Evolutionary conservation across 2,329 filamentous ascomycete species (phyloP), one percentile per base, ranked within the genome.

Genomic region (Exophiala calicioides): DNA sequence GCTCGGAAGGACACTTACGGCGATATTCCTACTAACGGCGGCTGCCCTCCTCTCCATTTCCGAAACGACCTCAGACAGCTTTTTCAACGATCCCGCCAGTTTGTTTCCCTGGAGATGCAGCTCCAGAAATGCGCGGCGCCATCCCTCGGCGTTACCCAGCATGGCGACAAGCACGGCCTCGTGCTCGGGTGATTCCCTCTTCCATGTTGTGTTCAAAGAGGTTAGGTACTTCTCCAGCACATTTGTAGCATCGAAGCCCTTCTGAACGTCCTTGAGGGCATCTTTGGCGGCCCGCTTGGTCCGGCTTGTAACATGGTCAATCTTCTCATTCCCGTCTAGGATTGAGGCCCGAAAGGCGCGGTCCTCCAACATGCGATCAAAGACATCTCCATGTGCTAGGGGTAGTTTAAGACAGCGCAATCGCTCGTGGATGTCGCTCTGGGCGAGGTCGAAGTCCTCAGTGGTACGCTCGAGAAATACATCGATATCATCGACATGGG

Each of bases 401-500:
- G 91, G 90, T 30, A 95, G 71, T 62, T 85, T 86, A 42, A 97
- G 73, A 63, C 86, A 86, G 49, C 86, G 83, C 52, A 94, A 83
- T 18, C 91, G 82, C 53, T 88, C 86, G 44, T 80, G 79, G 54
- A 97, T 82, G 64, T 97, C 93, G 50, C 81, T 75, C 33, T 84
- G 79, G 3, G 90, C 88, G 41, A 90, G 73, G 34, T 86, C 79
- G 40, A 96, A 82, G 64, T 96, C 91, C 59, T 95, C 90, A 32
- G 88, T 81, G 1, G 88, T 86, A 13, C 86, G 82, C 65, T 95
- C 88, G 24, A 97, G 73, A 61, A 95, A 96, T 60, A 86, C 84
- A 67, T 97, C 93, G 21, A 97, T 81, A 66, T 97, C 91, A 62
- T 95, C 88, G 51, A 97, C 93, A 66, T 97, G 91, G 10, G 81